Base-by-base conservation (phyloP, 1,284 basidiomycete genomes). In the Earliella scabrosa region DNA sequence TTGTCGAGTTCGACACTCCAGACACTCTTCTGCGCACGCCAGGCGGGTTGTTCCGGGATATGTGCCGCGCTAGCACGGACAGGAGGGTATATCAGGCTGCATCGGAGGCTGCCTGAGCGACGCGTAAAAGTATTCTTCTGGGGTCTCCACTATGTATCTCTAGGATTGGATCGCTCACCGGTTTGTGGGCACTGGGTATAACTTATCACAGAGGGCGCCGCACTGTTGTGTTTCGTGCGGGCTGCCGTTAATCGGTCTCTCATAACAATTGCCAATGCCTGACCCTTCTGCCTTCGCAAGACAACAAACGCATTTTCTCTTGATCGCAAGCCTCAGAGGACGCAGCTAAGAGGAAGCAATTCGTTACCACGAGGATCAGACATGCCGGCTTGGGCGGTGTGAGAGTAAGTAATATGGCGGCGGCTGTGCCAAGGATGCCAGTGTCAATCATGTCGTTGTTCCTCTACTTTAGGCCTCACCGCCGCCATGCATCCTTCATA, bases 1-100 rank as follows among this genome's bases (percentile, higher is more conserved):
- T 92, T 43, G 72, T 81, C 4, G 88, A 92, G 68, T 90, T 89
- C 68, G 93, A 89, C 60, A 79, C 83, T 5, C 92, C 93, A 0
- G 73, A 72, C 56, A 79, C 73, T n/a, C 72, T 95, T 45, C 73
- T 94, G 29, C 68, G 70, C 11, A 83, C 77, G 51, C 71, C 75
- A 14, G 82, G 78, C 16, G 84, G 90, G 0, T 69, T 80, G 6
- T 93, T 93, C 73, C 80, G 83, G 60, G 80, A 82, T 47, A 85
- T 95, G 80, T 93, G 91, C 67, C 74, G 77, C 44, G 78, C 81
- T 52, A 88, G 85, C 66, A 78, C 82, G 2, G 86, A 88, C 59
- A 87, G 84, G 82, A 59, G 52, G 32, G 60, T 62, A 26, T 50
- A 57, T 32, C 54, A 62, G 18, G 60, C 60, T 23, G 55, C 35